Base-by-base conservation (phyloP, 495 filamentous ascomycete genomes). In the Penicillium ochrochloron region DNA sequence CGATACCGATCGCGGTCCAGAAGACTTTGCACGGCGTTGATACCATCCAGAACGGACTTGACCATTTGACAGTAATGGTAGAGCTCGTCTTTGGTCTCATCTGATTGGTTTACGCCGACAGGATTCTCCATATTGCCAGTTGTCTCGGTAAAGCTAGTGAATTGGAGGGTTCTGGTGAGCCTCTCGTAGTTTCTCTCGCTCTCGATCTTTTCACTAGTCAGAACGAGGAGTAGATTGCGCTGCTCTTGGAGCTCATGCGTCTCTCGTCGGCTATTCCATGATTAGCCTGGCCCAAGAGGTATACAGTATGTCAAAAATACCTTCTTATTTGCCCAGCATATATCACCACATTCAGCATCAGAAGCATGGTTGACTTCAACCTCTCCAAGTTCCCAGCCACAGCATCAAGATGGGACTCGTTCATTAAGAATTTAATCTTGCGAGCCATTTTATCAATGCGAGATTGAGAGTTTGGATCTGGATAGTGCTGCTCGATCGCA, bases 1-100 rank as follows among this genome's bases (percentile, higher is more conserved):
- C 9, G n/a, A 44, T 44, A 44, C 42, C 42, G 42, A 44, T 19
- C 19, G n/a, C 19, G 42, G n/a, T 44, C 42, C 9, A 44, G n/a
- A 11, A 44, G n/a, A 19, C 19, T 15, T 44, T 44, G 42, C 8
- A 44, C 42, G 19, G n/a, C 19, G 42, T 44, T 44, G 42, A 44
- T 44, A 11, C 19, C 42, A 15, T 44, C n/a, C 8, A 44, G n/a
- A 19, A 44, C 19, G 6, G 42, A n/a, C n/a, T 44, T 44, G n/a
- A 44, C n/a, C 42, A 44, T 44, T 44, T 44, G 42, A n/a, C 42
- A 44, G 5, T 48, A 23, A n/a, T 48, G 44, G 44, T 48, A 48
- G 19, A 48, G 44, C 44, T 48, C 44, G 10, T 48, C 44, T 25
- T 23, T 23, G 19, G 9, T 23, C 44, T 48, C 44, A 5, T 48